Evolutionary conservation across 768 basidiomycete genomes (phyloP).

Genomic region (Calocybe indica): DNA sequence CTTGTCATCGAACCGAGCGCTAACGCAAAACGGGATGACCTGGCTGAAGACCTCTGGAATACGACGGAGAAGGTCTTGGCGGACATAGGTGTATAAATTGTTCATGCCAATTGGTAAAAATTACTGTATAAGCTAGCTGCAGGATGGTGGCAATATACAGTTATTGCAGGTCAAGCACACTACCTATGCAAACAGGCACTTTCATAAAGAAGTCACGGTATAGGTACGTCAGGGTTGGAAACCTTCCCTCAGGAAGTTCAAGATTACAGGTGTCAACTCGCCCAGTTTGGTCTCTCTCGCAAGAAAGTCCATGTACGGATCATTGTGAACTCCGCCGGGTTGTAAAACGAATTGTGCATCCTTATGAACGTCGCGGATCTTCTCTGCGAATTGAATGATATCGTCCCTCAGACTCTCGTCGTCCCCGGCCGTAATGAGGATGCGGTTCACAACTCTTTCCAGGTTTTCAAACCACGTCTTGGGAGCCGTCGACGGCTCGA

Average conservation of each 20-base stretch:
- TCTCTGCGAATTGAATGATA: conserved; percentile 18
- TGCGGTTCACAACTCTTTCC: conserved; percentile 22
- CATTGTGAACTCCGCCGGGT: conserved; percentile 28
- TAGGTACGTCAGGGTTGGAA: too few species aligned
- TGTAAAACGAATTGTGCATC: conserved; percentile 20
- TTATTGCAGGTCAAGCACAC: too few species aligned
- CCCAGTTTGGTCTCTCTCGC: conserved; percentile 11
- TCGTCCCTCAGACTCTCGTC: conserved; percentile 28
- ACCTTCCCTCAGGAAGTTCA: conserved; percentile 1
- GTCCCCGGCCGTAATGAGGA: conserved; percentile 30
- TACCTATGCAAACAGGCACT: too few species aligned
- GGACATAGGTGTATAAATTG: neutral
- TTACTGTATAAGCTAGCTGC: too few species aligned
- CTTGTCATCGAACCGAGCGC: conserved; percentile 4
- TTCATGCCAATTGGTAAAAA: too few species aligned
- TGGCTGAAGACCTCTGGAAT: conserved; percentile 6
- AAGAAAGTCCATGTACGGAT: conserved; percentile 26
- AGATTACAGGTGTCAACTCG: conserved; percentile 14
- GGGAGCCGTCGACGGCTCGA: conserved; percentile 23
- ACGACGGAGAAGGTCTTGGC: conserved; percentile 9
- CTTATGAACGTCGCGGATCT: conserved; percentile 13
- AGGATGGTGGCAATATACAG: too few species aligned
- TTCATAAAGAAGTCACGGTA: too few species aligned
- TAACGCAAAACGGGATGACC: conserved; percentile 1
- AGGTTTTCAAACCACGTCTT: conserved; percentile 27